Evolutionary conservation across 2,329 filamentous ascomycete species (phyloP).

Genomic region (Botrytis cinerea): DNA sequence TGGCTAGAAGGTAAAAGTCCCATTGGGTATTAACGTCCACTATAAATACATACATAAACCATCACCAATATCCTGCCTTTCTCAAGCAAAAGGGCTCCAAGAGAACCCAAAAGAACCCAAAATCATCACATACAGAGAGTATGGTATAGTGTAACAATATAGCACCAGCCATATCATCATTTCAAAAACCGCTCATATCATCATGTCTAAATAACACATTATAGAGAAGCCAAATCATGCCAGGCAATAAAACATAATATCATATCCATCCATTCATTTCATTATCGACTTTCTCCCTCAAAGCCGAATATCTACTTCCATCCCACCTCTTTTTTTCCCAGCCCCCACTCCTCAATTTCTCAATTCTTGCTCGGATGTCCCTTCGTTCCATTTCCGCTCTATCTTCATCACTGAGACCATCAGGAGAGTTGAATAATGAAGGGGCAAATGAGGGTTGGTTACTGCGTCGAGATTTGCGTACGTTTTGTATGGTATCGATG

Average conservation of each 20-base stretch:
- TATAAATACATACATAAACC: background rate
- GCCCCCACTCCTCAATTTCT: conserved; percentile 29
- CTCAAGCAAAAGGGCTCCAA: background rate
- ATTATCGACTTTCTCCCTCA: conserved; percentile 34
- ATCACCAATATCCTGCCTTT: background rate
- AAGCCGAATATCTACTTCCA: conserved; percentile 31
- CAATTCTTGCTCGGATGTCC: conserved; percentile 28
- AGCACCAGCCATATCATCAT: background rate
- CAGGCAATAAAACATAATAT: background rate
- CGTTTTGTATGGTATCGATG: conserved; percentile 28
- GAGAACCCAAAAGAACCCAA: background rate
- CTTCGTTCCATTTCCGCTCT: background rate
- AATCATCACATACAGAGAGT: background rate
- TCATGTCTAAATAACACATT: conserved; percentile 4
- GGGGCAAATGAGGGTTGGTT: conserved; percentile 26
- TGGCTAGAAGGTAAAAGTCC: background rate
- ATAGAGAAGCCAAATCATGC: background rate
- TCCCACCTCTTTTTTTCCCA: conserved; percentile 37
- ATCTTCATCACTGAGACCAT: conserved; percentile 1
- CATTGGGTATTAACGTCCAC: background rate
- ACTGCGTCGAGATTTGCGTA: conserved; percentile 30
- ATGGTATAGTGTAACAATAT: background rate
- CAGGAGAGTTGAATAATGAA: background rate
- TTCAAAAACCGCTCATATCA: background rate
- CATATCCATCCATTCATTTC: conserved; percentile 20